These are phyloP conservation scores for Aspergillus neoniger DNA, from an alignment of 2,329 filamentous ascomycete genomes.

Conservation along the genomic window DNA sequence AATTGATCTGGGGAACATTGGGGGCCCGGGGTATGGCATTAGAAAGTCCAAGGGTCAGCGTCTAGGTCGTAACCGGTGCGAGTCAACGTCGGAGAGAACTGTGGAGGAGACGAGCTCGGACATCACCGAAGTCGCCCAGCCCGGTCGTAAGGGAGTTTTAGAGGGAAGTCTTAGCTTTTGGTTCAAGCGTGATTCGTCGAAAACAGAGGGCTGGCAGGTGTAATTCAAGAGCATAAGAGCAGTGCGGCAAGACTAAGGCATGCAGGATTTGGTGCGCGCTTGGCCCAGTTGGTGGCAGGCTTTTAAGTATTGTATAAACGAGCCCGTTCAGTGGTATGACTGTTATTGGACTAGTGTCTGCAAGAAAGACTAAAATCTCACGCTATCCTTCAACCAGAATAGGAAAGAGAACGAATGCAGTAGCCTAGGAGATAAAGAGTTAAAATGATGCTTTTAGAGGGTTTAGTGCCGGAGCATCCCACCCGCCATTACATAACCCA, in stretches of 20 bases:
- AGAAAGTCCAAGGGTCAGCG: conserved; percentile 40
- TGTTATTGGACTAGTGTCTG: background rate
- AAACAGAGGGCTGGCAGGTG: conserved; percentile 39
- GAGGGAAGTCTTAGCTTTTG: conserved; percentile 33
- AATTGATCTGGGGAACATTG: conserved; percentile 40
- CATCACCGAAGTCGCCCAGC: conserved; percentile 22
- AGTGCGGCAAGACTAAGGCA: background rate
- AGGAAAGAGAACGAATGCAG: too few relatives aligned
- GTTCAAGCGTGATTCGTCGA: conserved; percentile 41
- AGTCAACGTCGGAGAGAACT: conserved; percentile 26
- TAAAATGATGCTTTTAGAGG: too few relatives aligned
- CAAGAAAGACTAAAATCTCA: background rate
- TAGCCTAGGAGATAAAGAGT: too few relatives aligned
- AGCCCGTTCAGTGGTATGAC: background rate
- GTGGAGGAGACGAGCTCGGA: conserved; percentile 25
- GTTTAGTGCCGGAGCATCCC: too few relatives aligned
- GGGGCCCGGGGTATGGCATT: conserved; percentile 41
- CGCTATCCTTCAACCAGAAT: background rate
- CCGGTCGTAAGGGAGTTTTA: conserved; percentile 33
- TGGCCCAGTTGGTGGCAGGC: background rate
- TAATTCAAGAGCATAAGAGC: conserved; percentile 1
- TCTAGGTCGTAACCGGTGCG: conserved; percentile 32
- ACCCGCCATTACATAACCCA: too few relatives aligned
- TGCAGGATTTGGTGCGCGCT: background rate
- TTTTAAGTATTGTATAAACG: background rate